These are phyloP conservation scores for Carallia brachiata DNA, from an alignment of 345 rosid species.

Conservation along the genomic window DNA sequence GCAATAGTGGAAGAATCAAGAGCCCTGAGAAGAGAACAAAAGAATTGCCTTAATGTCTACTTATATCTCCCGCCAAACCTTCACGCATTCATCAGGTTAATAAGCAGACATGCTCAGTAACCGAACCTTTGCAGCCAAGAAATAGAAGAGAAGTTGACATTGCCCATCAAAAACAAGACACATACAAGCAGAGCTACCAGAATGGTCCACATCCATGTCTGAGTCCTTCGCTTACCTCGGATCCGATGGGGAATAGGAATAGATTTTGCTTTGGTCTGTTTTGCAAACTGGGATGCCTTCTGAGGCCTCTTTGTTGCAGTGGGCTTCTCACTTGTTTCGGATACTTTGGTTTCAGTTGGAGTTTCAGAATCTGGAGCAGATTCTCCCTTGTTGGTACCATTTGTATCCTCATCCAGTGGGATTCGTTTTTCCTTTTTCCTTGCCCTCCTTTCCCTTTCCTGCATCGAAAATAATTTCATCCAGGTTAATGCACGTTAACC, in stretches of 20 bases:
- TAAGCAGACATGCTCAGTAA: background rate
- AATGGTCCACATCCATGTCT: slow-evolving; percentile 76
- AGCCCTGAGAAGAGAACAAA: too few relatives aligned
- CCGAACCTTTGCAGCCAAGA: slow-evolving; percentile 1
- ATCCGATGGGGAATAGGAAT: slow-evolving; percentile 67
- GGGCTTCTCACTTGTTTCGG: slow-evolving; percentile 37
- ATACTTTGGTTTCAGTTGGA: slow-evolving; percentile 35
- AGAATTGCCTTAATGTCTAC: too few relatives aligned
- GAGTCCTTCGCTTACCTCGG: slow-evolving; percentile 66
- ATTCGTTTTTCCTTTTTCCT: slow-evolving; percentile 72
- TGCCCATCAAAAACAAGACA: slow-evolving; percentile 58
- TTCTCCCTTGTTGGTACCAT: slow-evolving; percentile 29
- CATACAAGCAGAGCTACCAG: slow-evolving; percentile 30
- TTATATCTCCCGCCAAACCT: too few relatives aligned
- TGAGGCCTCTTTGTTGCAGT: slow-evolving; percentile 37
- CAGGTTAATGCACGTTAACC: background rate
- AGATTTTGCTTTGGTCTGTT: slow-evolving; percentile 57
- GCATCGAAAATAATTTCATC: slow-evolving; percentile 6
- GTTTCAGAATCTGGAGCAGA: slow-evolving; percentile 31
- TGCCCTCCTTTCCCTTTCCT: slow-evolving; percentile 81
- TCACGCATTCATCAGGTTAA: too few relatives aligned
- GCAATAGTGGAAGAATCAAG: too few relatives aligned
- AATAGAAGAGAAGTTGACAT: slow-evolving; percentile 27
- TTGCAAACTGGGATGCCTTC: slow-evolving; percentile 44
- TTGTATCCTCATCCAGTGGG: slow-evolving; percentile 25